Evolutionary conservation across 2,329 filamentous ascomycete species (phyloP).

Genomic region (Pseudogymnoascus sp.): DNA sequence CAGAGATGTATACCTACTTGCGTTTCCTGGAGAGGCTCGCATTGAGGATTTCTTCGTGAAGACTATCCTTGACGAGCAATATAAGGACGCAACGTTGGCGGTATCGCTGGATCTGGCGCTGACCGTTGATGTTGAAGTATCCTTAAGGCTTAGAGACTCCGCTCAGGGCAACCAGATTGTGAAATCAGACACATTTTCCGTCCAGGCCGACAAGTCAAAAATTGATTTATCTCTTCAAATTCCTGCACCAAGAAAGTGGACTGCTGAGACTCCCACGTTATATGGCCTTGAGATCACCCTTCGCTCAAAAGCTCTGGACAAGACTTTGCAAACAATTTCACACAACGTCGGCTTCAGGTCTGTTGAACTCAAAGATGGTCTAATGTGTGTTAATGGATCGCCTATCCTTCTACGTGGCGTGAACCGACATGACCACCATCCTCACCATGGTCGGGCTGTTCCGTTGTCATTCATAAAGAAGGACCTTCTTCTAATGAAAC

Average conservation of each 20-base stretch:
- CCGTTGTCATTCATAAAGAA: conserved; percentile 49
- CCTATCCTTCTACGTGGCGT: conserved; percentile 56
- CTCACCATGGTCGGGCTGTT: conserved; percentile 46
- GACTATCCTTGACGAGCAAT: conserved; percentile 45
- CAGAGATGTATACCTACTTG: conserved; percentile 56
- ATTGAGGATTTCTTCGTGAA: conserved; percentile 55
- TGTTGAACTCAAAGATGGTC: conserved; percentile 54
- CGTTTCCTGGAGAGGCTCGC: conserved; percentile 43
- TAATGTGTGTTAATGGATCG: conserved; percentile 57
- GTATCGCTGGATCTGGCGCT: conserved; percentile 38
- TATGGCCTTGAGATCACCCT: conserved; percentile 48
- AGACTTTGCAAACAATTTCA: conserved; percentile 24
- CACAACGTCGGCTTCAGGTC: conserved; percentile 56
- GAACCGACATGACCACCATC: conserved; percentile 67
- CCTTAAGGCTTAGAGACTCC: conserved; percentile 14
- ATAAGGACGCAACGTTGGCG: conserved; percentile 42
- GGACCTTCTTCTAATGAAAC: conserved; percentile 63
- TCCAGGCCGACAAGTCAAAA: conserved; percentile 1
- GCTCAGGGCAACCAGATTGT: conserved; percentile 14
- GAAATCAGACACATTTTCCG: conserved; percentile 5
- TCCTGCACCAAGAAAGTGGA: conserved; percentile 56
- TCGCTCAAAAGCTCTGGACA: conserved; percentile 29
- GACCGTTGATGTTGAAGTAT: conserved; percentile 33
- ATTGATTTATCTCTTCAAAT: conserved; percentile 29
- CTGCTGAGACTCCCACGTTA: conserved; percentile 58